A percentile compares a stretch with the other conserved stretches of the same genome.
These are phyloP conservation scores for Aspergillus fijiensis DNA, from an alignment of 2,329 filamentous ascomycete genomes.

Conservation along the genomic window DNA sequence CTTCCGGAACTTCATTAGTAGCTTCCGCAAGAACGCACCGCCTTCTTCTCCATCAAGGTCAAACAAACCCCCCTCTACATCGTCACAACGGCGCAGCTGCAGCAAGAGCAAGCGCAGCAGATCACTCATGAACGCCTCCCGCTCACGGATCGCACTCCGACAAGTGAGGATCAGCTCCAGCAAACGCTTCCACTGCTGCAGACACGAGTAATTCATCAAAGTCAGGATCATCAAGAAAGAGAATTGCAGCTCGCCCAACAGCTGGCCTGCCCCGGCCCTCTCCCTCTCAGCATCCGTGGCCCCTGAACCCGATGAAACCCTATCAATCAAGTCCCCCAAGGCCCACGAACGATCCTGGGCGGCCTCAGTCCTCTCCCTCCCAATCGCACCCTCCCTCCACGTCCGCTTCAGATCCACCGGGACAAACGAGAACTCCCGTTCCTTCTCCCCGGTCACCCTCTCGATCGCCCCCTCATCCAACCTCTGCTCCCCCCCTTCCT, in stretches of 20 bases:
- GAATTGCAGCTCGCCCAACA: slow-evolving; percentile 62
- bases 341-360: slow-evolving; percentile 65
- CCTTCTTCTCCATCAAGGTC: slow-evolving; percentile 56
- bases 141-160: slow-evolving; percentile 49
- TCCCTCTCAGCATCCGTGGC: slow-evolving; percentile 26
- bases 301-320: slow-evolving; percentile 36
- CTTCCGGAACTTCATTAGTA: slow-evolving; percentile 55
- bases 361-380: slow-evolving; percentile 61
- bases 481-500: slow-evolving; percentile 15
- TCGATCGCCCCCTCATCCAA: slow-evolving; percentile 15
- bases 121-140: slow-evolving; percentile 53
- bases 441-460: slow-evolving; percentile 34
- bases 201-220: slow-evolving; percentile 64
- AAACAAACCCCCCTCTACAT: slow-evolving; percentile 62
- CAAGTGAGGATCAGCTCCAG: slow-evolving; percentile 59
- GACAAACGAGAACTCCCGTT: slow-evolving; percentile 54
- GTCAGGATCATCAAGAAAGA: slow-evolving; percentile 63
- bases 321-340: slow-evolving; percentile 52
- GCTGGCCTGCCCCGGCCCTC: slow-evolving; percentile 34
- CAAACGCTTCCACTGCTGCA: slow-evolving; percentile 65
- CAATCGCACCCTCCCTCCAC: slow-evolving; percentile 62
- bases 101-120: slow-evolving; percentile 51
- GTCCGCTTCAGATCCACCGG: slow-evolving; percentile 62
- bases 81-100: slow-evolving; percentile 57
- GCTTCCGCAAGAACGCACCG: slow-evolving; percentile 51